phyloP scores from a whole-genome alignment of 202 grass and related monocot species.

The Setaria viridis region DNA sequence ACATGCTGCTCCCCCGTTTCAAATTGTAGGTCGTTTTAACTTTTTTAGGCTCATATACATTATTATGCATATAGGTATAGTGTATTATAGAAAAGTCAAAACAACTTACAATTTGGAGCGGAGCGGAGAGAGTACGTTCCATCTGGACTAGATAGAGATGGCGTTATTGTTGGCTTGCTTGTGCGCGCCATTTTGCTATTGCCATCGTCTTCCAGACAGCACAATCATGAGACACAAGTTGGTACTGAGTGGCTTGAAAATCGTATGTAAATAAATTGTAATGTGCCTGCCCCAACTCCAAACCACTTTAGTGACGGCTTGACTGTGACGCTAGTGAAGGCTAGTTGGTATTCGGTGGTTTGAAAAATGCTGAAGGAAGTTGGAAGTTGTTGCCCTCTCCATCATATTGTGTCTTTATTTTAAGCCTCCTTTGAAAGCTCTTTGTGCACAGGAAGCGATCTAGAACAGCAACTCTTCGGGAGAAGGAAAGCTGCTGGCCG shows the following conservation, averaged over 20 bases:
- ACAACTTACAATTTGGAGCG: too few species aligned
- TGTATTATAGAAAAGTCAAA: too few species aligned
- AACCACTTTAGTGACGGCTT: slow-evolving; percentile 20
- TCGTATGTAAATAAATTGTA: background rate
- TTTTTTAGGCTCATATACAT: too few species aligned
- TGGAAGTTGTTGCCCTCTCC: slow-evolving; percentile 5
- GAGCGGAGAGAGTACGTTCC: background rate
- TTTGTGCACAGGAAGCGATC: background rate
- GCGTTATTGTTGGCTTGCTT: background rate
- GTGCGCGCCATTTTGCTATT: background rate
- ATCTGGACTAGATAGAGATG: background rate
- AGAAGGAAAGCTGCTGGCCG: background rate
- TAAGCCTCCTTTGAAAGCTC: background rate
- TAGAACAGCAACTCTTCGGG: background rate
- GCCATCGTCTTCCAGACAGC: background rate
- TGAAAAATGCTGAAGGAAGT: background rate
- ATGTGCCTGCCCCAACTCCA: background rate
- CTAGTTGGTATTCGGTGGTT: background rate
- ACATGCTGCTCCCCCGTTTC: too few species aligned
- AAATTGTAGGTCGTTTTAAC: too few species aligned
- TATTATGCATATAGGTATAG: too few species aligned
- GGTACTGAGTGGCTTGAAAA: slow-evolving; percentile 18
- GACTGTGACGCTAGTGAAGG: slow-evolving; percentile 25
- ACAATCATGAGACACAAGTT: slow-evolving; percentile 21
- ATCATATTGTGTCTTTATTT: background rate